Evolutionary conservation across 108 stramenopile species (phyloP).

Genomic region (Skeletonema tropicum): DNA sequence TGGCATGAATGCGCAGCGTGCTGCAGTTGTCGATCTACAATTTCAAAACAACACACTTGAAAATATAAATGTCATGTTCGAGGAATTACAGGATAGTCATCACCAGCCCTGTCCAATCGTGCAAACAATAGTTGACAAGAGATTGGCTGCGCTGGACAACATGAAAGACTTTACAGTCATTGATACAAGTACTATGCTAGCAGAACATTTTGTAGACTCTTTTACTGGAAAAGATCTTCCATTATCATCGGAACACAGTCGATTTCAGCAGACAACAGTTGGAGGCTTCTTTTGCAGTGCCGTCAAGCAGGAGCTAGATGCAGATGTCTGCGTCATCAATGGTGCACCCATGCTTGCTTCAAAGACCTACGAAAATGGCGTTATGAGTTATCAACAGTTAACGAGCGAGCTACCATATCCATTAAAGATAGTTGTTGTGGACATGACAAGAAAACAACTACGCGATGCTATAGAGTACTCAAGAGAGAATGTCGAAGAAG

Average conservation of each 20-base stretch:
- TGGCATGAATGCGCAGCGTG: slow-evolving; percentile 64
- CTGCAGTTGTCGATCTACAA: slow-evolving; percentile 67
- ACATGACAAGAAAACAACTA: slow-evolving; percentile 63
- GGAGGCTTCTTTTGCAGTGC: slow-evolving; percentile 69
- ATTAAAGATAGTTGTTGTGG: slow-evolving; percentile 76
- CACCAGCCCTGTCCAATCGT: slow-evolving; percentile 51
- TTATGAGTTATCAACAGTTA: slow-evolving; percentile 71
- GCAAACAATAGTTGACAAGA: slow-evolving; percentile 57
- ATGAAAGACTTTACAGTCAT: slow-evolving; percentile 67
- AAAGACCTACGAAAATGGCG: slow-evolving; percentile 44
- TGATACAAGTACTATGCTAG: slow-evolving; percentile 41
- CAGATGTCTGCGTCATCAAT: slow-evolving; percentile 73
- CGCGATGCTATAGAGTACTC: slow-evolving; percentile 69
- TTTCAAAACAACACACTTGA: slow-evolving; percentile 45
- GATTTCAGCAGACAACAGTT: slow-evolving; percentile 74
- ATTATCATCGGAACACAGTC: slow-evolving; percentile 60
- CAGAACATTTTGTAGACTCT: slow-evolving; percentile 28
- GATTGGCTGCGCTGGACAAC: slow-evolving; percentile 49
- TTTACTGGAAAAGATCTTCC: slow-evolving; percentile 26
- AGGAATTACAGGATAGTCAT: slow-evolving; percentile 46
- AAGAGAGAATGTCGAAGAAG: slow-evolving; percentile 59
- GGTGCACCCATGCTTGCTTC: slow-evolving; percentile 77
- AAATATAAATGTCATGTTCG: slow-evolving; percentile 34
- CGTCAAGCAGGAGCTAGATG: slow-evolving; percentile 65
- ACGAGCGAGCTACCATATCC: slow-evolving; percentile 86